Evolutionary conservation across 75 land plant genomes (phyloP).

Genomic region (Pinus tabuliformis): DNA sequence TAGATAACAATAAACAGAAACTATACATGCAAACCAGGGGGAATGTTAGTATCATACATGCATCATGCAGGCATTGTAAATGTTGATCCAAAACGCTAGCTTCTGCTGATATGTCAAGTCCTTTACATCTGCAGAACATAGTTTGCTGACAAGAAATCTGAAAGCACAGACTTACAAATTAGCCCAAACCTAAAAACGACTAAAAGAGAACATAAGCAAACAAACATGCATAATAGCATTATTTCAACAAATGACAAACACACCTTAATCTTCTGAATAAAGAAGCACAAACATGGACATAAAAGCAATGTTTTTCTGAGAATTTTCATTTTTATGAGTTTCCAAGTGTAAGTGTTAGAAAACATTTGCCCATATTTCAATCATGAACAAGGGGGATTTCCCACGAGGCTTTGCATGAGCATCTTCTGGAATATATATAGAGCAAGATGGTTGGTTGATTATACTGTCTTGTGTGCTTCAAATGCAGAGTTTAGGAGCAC

Average conservation of each 20-base stretch:
- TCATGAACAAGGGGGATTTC: too few species aligned
- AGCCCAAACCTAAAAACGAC: not conserved
- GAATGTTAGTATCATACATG: slow-evolving; percentile 43
- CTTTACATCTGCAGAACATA: slow-evolving; percentile 43
- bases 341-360: too few species aligned
- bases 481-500: too few species aligned
- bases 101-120: slow-evolving; percentile 73
- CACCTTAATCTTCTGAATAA: slow-evolving; percentile 55
- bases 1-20: not conserved
- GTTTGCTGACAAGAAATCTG: slow-evolving; percentile 62
- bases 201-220: not conserved
- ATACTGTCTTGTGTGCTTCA: too few species aligned
- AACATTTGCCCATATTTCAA: too few species aligned
- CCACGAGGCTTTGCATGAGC: too few species aligned
- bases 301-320: too few species aligned
- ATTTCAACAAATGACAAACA: slow-evolving; percentile 6
- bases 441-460: too few species aligned
- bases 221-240: not conserved
- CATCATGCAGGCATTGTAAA: slow-evolving; percentile 89
- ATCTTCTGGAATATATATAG: too few species aligned
- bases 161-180: not conserved
- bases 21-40: slow-evolving; percentile 1
- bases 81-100: slow-evolving; percentile 93
- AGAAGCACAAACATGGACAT: slow-evolving; percentile 33
- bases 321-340: too few species aligned